Evolutionary conservation across 306 rosid species (phyloP), one percentile per base, ranked within the genome.

Genomic region (Prosopis cineraria): DNA sequence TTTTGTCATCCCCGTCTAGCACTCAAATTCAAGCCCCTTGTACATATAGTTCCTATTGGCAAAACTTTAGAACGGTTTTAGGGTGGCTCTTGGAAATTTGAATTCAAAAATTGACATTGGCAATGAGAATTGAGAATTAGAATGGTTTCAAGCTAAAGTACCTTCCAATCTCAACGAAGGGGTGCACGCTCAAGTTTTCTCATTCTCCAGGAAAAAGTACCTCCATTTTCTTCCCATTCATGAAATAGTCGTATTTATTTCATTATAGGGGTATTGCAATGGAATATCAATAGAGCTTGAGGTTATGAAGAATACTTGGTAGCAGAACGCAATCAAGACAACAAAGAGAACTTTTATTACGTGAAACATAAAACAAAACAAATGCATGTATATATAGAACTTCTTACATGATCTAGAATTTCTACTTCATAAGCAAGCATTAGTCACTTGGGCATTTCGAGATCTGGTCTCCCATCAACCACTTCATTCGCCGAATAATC

Each of bases 391-490:
- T 33, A 70, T 6, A 67, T 41, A 65, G 30, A 29, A 30, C 68
- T 56, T 31, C 25, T 69, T 17, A 29, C 70, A 65, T n/a, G 68
- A 37, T 55, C 75, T 27, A 24, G 63, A 37, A 56, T 36, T 19
- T 73, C 45, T 47, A 62, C 22, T 59, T 29, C 43, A 19, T 70
- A 37, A 76, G 60, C 48, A 43, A 50, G 13, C 71, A 47, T 14
- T 40, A 34, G 20, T 87, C 76, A 90, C 77, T 78, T 84, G 0
- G 99, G 98, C 81, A 85, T 68, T 87, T 95, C 99, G 33, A 95
- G 93, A 84, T 93, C 99, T 11, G 97, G 97, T 72, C 99, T 89
- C 78, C 84, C 84, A 79, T 95, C 98, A 30, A 88, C 76, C 31
- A 73, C 85, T 83, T 85, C 89, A 53, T 64, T 65, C 68, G 31